Evolutionary conservation across 2,329 filamentous ascomycete species (phyloP).

Genomic region (Acephala macrosclerotiorum): DNA sequence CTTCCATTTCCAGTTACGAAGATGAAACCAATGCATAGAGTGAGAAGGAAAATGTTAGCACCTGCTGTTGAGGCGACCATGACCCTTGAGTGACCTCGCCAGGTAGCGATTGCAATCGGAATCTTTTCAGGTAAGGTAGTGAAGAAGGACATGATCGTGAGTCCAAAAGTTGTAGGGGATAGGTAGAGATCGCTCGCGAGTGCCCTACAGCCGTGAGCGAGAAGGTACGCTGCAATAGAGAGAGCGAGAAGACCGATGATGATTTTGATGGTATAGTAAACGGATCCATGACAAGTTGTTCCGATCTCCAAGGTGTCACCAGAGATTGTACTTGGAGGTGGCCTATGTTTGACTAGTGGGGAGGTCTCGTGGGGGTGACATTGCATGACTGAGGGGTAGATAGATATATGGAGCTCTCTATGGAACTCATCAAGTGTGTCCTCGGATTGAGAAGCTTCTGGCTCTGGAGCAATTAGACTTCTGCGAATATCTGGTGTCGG

Average conservation of each 20-base stretch:
- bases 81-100: slow-evolving; percentile 54
- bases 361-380: slow-evolving; percentile 21
- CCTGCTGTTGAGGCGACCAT: slow-evolving; percentile 59
- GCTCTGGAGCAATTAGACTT: slow-evolving; percentile 42
- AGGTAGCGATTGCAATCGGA: slow-evolving; percentile 55
- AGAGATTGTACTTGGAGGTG: not conserved
- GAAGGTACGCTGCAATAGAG: slow-evolving; percentile 52
- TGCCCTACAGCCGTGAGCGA: slow-evolving; percentile 51
- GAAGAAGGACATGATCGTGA: slow-evolving; percentile 56
- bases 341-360: slow-evolving; percentile 8
- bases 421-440: slow-evolving; percentile 12
- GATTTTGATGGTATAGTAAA: not conserved
- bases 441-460: slow-evolving; percentile 16
- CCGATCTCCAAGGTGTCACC: not conserved
- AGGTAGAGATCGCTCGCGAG: slow-evolving; percentile 50
- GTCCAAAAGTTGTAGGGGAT: slow-evolving; percentile 53
- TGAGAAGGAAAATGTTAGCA: slow-evolving; percentile 61
- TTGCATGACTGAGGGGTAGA: slow-evolving; percentile 21
- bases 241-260: not conserved
- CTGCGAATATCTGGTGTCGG: slow-evolving; percentile 50
- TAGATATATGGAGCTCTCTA: slow-evolving; percentile 18
- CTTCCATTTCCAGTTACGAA: slow-evolving; percentile 40
- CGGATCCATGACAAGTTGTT: not conserved
- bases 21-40: slow-evolving; percentile 54
- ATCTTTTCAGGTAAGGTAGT: slow-evolving; percentile 62